Evolutionary conservation across 345 rosid species (phyloP).

Genomic region (Geranium rotundifolium): DNA sequence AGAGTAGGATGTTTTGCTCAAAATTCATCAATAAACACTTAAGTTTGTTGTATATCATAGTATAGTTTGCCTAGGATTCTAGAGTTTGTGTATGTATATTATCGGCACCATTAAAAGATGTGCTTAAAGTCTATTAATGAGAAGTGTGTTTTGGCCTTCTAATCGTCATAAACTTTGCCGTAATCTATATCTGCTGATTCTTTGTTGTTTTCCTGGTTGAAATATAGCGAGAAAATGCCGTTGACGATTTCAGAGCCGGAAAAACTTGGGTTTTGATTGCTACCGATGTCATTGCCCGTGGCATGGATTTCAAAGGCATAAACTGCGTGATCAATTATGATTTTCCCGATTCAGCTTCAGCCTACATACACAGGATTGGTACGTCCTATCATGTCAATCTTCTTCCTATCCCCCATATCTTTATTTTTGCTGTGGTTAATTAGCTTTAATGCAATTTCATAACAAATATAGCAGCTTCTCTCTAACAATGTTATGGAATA

Average conservation of each 20-base stretch:
- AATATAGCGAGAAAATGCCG: slow-evolving; percentile 69
- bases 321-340: slow-evolving; percentile 87
- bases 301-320: slow-evolving; percentile 97
- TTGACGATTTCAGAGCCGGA: slow-evolving; percentile 73
- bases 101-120: too few relatives aligned
- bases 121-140: too few relatives aligned
- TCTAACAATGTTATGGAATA: too few relatives aligned
- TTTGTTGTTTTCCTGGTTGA: slow-evolving; percentile 6
- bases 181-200: neutral
- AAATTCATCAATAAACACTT: too few relatives aligned
- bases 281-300: slow-evolving; percentile 89
- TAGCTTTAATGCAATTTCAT: too few relatives aligned
- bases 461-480: too few relatives aligned
- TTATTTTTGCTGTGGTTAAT: too few relatives aligned
- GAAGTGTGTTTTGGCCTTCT: neutral
- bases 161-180: too few relatives aligned
- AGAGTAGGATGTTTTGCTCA: too few relatives aligned
- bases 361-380: slow-evolving; percentile 96
- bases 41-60: too few relatives aligned
- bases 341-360: slow-evolving; percentile 80
- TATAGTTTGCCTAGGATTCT: too few relatives aligned
- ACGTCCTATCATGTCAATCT: slow-evolving; percentile 21
- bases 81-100: too few relatives aligned
- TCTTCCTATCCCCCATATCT: neutral
- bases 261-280: slow-evolving; percentile 91